phyloP scores from a whole-genome alignment of 2,329 filamentous ascomycete genomes.

The Cephalotrichum gorgonifer region DNA sequence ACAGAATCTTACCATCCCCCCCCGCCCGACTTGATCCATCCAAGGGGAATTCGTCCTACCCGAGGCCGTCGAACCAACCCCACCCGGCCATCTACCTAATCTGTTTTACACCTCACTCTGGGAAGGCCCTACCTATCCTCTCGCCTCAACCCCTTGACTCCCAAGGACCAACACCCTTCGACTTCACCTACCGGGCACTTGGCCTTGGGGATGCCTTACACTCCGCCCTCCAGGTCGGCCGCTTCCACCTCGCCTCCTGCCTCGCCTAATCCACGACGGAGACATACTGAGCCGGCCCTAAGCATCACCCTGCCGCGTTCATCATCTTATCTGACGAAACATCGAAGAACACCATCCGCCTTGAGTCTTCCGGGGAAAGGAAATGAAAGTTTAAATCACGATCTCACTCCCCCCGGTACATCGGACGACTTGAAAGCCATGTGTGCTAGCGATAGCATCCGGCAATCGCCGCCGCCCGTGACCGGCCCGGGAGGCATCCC shows the following conservation, averaged over 20 bases:
- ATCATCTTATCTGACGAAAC: slow-evolving; percentile 54
- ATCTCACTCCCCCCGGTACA: slow-evolving; percentile 37
- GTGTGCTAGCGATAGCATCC: slow-evolving; percentile 49
- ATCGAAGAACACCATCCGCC: slow-evolving; percentile 48
- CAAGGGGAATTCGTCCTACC: neutral
- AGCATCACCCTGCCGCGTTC: slow-evolving; percentile 45
- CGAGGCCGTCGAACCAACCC: neutral
- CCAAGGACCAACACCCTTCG: neutral
- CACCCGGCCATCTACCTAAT: neutral
- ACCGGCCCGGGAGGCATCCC: slow-evolving; percentile 65
- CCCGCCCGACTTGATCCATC: neutral
- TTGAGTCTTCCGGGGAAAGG: slow-evolving; percentile 8
- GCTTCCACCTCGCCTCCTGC: slow-evolving; percentile 47
- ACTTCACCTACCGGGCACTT: neutral
- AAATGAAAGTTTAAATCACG: slow-evolving; percentile 9
- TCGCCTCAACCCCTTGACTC: neutral
- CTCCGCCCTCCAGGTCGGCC: slow-evolving; percentile 61
- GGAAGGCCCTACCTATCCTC: neutral
- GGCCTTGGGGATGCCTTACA: slow-evolving; percentile 68
- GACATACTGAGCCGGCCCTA: slow-evolving; percentile 30
- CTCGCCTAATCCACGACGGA: slow-evolving; percentile 47
- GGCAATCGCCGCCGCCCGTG: slow-evolving; percentile 75
- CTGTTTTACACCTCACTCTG: neutral
- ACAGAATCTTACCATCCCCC: neutral
- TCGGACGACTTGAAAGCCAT: slow-evolving; percentile 38